Evolutionary conservation across 169 alveolate species (phyloP), one percentile per base, ranked within the genome.

Genomic region (Plasmodium reichenowi): DNA sequence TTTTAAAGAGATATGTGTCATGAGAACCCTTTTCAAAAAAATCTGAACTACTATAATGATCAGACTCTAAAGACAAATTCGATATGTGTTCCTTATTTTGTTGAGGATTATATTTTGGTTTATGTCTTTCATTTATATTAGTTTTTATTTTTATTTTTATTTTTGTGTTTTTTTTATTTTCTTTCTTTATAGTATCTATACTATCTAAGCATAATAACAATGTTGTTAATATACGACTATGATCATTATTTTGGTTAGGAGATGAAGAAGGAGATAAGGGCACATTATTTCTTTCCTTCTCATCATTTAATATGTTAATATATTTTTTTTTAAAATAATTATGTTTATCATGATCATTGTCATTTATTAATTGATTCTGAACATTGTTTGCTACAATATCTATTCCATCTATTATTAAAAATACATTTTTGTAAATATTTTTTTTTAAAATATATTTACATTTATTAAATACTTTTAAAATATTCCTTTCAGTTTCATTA

Each of bases 401-500:
- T 26, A 83, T 83, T 26, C 91, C 91, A 54, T 83, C 91, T 17
- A 83, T 52, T 13, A 83, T 70, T 20, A 83, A 62, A 17, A 63
- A 67, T 15, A 83, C 70, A 56, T 62, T 32, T 48, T 45, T 59
- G 45, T 32, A 32, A 2, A 32, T 43, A 15, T 52, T 43, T 13
- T 9, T 6, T 62, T 58, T 67, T 22, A 72, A 54, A 68, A 70
- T 17, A 12, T 38, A 13, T 13, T 67, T 24, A 8, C 91, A 83
- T 22, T 83, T 83, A 38, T 72, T 15, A 43, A 83, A 83, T 43
- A 83, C 85, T 8, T 70, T 67, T 68, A 70, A 17, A 54, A 83
- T 83, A 48, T 83, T 83, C 47, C 50, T 20, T 43, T 83, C 91
- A 48, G 91, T 83, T 54, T 83, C 78, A 66, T 83, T 83, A 48